These are phyloP conservation scores for Geranium incanum DNA, from an alignment of 441 rosid genomes.

Conservation along the genomic window DNA sequence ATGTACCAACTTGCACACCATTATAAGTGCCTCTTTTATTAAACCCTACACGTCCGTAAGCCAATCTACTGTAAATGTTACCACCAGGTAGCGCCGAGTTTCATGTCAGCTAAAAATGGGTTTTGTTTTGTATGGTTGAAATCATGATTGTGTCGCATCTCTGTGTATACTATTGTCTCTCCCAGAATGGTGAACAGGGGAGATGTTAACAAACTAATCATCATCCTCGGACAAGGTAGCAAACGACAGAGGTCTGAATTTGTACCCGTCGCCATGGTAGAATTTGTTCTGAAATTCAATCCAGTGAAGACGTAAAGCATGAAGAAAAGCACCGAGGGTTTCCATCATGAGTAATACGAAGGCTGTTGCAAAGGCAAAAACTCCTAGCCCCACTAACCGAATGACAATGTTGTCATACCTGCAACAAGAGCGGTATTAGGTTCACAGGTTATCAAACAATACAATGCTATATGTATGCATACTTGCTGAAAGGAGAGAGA, in stretches of 20 bases:
- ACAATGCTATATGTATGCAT: not conserved
- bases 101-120: no score
- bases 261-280: slow-evolving; percentile 89
- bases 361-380: slow-evolving; percentile 69
- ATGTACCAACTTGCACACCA: no score
- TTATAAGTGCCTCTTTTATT: no score
- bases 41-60: no score
- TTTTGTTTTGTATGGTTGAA: not conserved
- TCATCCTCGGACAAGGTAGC: slow-evolving; percentile 10
- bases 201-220: not conserved
- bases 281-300: slow-evolving; percentile 90
- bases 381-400: slow-evolving; percentile 46
- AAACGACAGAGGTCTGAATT: slow-evolving; percentile 72
- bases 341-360: slow-evolving; percentile 89
- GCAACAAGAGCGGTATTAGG: slow-evolving; percentile 9
- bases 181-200: not conserved
- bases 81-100: no score
- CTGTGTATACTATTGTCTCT: not conserved
- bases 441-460: not conserved
- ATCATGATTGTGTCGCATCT: not conserved
- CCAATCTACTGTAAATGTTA: no score
- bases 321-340: slow-evolving; percentile 86
- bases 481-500: not conserved
- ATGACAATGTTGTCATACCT: slow-evolving; percentile 69
- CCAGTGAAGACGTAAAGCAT: slow-evolving; percentile 92